Evolutionary conservation across 306 rosid species (phyloP), one percentile per base, ranked within the genome.

Genomic region (Vigna angularis): DNA sequence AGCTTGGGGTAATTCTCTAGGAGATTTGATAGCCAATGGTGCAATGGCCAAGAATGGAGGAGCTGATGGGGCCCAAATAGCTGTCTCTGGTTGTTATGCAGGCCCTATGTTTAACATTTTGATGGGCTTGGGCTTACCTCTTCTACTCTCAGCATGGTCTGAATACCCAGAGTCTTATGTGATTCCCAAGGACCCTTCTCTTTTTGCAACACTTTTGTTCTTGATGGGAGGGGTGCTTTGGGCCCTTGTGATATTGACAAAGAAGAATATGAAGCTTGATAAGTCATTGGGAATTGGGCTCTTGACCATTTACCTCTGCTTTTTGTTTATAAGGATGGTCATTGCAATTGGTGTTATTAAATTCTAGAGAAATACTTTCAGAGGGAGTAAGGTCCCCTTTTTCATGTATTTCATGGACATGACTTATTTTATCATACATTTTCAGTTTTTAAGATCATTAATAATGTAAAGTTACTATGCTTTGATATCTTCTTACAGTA

Each of bases 21-120:
- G 81, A 11, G 81, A 76, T 76, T 76, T 76, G 66, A 76, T 76
- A 16, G 81, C 81, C 22, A 76, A 76, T 76, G 74, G 81, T 52
- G 81, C 81, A 52, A 76, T 76, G 81, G 81, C 81, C 5, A 76
- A 76, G 59, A 76, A 66, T 66, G 81, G 81, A 38, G 81, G 81
- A 16, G 57, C 38, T 10, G 74, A 76, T 66, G 81, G 81, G n/a
- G 66, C 81, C 61, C 81, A 76, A 26, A 76, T 76, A 5, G 81
- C 81, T 38, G 74, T 66, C 22, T 76, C 81, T 24, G 81, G 74
- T 53, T 76, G 81, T 26, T 76, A 53, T 66, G 81, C 81, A 34
- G 81, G 81, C 4, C 81, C 81, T 3, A 76, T 76, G 81, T 76
- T 76, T 53, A 76, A 76, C 58, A 66, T 76, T 28, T 66, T 76